Base-by-base conservation (phyloP, 1,139 yeast genomes). In the Geotrichum bryndzae region DNA sequence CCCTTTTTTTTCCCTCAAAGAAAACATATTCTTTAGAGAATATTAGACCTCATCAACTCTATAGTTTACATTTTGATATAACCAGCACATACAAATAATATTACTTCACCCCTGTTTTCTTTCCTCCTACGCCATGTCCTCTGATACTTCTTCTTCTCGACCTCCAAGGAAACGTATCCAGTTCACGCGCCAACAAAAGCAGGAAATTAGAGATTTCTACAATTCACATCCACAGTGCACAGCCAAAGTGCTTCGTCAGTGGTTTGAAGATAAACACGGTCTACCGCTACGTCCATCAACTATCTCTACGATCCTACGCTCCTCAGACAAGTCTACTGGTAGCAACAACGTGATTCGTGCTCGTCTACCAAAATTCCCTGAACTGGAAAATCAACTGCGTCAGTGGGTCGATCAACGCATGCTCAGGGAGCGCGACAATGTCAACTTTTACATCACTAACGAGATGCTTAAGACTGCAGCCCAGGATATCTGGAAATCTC, bases 141-240 rank as follows among this genome's bases (percentile, higher is more conserved):
- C 45, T 5, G 27, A 50, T 23, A 10, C 15, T 7, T 11, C 54
- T 18, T 6, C 38, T 13, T 25, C 52, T 27, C 45, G 18, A 13
- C 51, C 50, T 1, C 50, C 35, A 22, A 46, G 60, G 6, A 58
- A 53, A 15, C 33, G 61, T 8, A 58, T 58, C 45, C 61, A 58
- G 45, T 58, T 58, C 51, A 58, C 61, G 15, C 61, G 54, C 22
- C 51, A 41, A 15, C 61, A 58, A 48, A 58, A 58, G 35, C 61
- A 58, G n/a, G 57, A 58, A 51, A 58, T 58, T 33, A 33, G 61
- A 27, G 61, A 58, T 29, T 54, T 54, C 31, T 53, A 58, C 54
- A 11, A 45, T 35, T 48, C 58, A 10, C 54, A 50, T 23, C 50
- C 52, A 29, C 56, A 58, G 33, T 52, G 57, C 38, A 46, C 57